A percentile compares a stretch with the other conserved stretches of the same genome.
phyloP scores from a whole-genome alignment of 2,329 filamentous ascomycete genomes.

The Xylariaceae sp. region DNA sequence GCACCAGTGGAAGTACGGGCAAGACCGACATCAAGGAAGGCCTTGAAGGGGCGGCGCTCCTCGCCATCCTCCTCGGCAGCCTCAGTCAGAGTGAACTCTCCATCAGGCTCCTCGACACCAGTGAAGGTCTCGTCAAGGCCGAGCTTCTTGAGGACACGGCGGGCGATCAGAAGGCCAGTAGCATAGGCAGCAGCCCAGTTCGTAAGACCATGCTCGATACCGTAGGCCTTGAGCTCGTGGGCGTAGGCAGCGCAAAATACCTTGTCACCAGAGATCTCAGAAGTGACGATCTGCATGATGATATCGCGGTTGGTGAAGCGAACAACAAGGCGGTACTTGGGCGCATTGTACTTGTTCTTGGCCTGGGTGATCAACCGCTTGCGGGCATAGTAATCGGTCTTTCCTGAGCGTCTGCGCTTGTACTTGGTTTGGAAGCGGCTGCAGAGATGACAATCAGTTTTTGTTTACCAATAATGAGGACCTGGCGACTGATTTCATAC shows the following conservation, averaged over 20 bases:
- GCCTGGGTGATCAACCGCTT: constrained; percentile 99
- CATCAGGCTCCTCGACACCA: constrained; percentile 94
- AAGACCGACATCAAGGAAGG: constrained; percentile 96
- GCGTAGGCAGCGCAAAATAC: constrained; percentile 88
- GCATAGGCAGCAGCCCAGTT: constrained; percentile 99
- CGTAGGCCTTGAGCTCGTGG: constrained; percentile 97
- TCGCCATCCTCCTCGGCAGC: constrained; percentile 85
- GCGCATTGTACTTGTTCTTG: constrained; percentile 99
- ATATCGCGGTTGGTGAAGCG: constrained; percentile 99
- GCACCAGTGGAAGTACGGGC: constrained; percentile 96
- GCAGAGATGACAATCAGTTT: constrained; percentile 20
- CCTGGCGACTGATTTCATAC: constrained; percentile 28
- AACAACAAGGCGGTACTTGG: constrained; percentile 99
- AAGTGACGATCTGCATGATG: constrained; percentile 94
- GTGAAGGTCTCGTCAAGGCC: constrained; percentile 87
- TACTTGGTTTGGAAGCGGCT: constrained; percentile 99
- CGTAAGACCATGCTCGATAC: constrained; percentile 96
- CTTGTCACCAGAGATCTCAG: constrained; percentile 97
- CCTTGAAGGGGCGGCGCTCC: constrained; percentile 98
- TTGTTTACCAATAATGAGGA: too few relatives aligned
- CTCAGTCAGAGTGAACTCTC: constrained; percentile 95
- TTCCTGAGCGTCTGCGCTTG: constrained; percentile 91
- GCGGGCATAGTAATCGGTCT: constrained; percentile 99
- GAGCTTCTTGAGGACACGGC: constrained; percentile 96
- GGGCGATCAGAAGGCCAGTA: constrained; percentile 93